These are phyloP conservation scores for Tuber microsphaerosporum DNA, from an alignment of 495 filamentous ascomycete species.

Conservation along the genomic window DNA sequence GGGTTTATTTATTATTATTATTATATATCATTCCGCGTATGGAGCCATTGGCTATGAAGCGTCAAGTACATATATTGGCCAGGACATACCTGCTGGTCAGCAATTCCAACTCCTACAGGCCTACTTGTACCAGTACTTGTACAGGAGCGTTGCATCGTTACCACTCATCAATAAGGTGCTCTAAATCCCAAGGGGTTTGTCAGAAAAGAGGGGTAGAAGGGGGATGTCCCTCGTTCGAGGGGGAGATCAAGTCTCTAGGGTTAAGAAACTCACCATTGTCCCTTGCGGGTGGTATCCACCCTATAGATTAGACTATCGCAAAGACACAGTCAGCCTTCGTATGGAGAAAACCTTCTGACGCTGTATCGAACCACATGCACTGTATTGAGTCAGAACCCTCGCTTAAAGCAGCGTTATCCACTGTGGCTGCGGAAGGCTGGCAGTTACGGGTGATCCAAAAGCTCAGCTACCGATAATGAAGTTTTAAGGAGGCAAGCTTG, in stretches of 20 bases:
- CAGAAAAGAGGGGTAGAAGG: neutral
- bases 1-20: no score
- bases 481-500: neutral
- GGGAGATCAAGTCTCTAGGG: neutral
- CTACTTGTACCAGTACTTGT: no score
- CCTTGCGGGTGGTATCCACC: neutral
- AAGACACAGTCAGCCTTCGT: neutral
- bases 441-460: neutral
- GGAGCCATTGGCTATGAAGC: no score
- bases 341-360: neutral
- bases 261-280: neutral
- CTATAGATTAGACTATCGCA: neutral
- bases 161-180: no score
- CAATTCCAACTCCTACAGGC: no score
- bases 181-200: no score
- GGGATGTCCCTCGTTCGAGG: neutral
- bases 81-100: no score
- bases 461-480: neutral
- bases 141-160: no score
- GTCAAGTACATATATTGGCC: no score
- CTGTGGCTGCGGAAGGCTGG: neutral
- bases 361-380: neutral
- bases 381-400: neutral
- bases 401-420: neutral
- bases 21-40: no score